Evolutionary conservation across 2,329 filamentous ascomycete species (phyloP), one percentile per base, ranked within the genome.

Genomic region (Fusarium graminum): DNA sequence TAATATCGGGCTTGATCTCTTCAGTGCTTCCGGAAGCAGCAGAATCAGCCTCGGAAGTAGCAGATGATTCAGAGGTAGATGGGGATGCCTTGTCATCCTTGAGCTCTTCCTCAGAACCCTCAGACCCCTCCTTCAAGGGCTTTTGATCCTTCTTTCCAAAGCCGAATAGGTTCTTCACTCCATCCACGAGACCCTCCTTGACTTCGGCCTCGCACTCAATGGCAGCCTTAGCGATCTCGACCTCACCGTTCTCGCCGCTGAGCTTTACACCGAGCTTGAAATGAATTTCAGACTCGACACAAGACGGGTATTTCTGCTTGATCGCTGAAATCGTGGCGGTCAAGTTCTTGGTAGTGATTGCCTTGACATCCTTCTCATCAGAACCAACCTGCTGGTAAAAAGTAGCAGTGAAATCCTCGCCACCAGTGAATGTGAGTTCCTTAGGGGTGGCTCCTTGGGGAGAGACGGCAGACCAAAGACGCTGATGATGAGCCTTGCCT

Each of bases 81-180:
- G 70, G 49, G 10, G 74, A 72, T 12, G 72, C 65, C 29, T 52
- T 76, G 44, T 78, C 79, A 19, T 83, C 81, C 43, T 85, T 80
- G 30, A 81, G 71, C 17, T 79, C 74, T 53, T 84, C 81, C 38
- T 76, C 71, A 1, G 74, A 74, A 6, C 71, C 74, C 29, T 76
- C 72, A 78, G 54, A 70, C 28, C 79, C 77, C 6, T 77, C 82
- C 22, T 81, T 83, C 44, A 90, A 90, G 46, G 90, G 91, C 59
- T 87, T 85, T 32, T 97, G 76, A 30, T 91, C 91, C 80, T 97
- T 97, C 74, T 92, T 92, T 26, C 94, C 95, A 75, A 98, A 94
- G 7, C 95, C 95, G 75, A 99, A 96, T 65, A 97, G 87, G 67
- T 94, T 96, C 84, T 99, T 99, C 68, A 98, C 92, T 41, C 93